Evolutionary conservation across 768 basidiomycete species (phyloP), one percentile per base, ranked within the genome.

Genomic region (Tubosaeta sp.): DNA sequence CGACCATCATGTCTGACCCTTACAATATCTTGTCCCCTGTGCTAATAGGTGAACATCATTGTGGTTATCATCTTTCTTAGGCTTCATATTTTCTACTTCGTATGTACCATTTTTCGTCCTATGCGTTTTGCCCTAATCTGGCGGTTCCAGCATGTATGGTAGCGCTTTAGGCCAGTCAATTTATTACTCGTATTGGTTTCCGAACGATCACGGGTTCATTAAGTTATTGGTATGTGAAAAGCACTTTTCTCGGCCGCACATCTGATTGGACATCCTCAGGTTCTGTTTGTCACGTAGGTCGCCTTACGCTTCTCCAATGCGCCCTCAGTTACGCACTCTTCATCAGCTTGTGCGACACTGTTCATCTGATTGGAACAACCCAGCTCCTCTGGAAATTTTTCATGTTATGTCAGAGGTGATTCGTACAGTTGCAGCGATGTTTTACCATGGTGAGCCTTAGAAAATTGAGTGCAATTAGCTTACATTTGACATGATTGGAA

Each of bases 121-220:
- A 8, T 27, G 13, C 24, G 4, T 19, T 13, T 38, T n/a, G 3
- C 8, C 19, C 11, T 6, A 19, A 21, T 10, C 27, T 25, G 19
- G 42, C 13, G 6, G n/a, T 48, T 41, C n/a, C 19, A 56, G 55
- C 24, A 49, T 56, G 51, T 56, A 56, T 24, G 55, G 55, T 27
- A 43, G 10, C 12, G 24, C 55, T 8, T 12, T 56, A 10, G 51
- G 51, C 18, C 55, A 53, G 39, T 49, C 51, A 18, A 38, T 56
- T 22, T 56, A 29, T 40, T 56, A 56, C 30, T 31, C 8, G 6
- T 22, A 38, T 19, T 56, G 21, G 34, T 56, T 56, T 34, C 51
- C 55, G 12, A 29, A 53, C 8, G 55, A 56, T 19, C 12, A 29
- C 9, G 10, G 2, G 16, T 14, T n/a, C 7, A 45, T 43, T 4